phyloP scores from a whole-genome alignment of 2,329 filamentous ascomycete genomes.

The Trichoderma sp. region DNA sequence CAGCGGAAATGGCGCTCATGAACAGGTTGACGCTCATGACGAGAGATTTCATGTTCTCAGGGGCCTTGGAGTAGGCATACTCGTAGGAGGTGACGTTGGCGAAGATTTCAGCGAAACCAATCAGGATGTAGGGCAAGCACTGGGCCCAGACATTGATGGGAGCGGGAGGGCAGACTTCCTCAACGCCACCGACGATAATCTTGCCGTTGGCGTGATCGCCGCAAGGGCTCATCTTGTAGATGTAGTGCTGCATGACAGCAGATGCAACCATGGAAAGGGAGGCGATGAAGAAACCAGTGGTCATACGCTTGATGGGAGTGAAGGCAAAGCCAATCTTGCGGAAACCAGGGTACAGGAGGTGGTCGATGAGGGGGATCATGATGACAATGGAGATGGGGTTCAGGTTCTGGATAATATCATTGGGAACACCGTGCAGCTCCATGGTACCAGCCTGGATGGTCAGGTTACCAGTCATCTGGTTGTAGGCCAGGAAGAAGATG shows the following conservation, averaged over 20 bases:
- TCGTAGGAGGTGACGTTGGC: slow-evolving; percentile 62
- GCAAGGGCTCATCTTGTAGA: slow-evolving; percentile 62
- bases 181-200: slow-evolving; percentile 21
- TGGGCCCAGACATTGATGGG: slow-evolving; percentile 65
- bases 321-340: slow-evolving; percentile 62
- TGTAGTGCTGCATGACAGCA: slow-evolving; percentile 56
- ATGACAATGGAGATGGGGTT: slow-evolving; percentile 74
- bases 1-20: slow-evolving; percentile 66
- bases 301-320: slow-evolving; percentile 74
- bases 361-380: slow-evolving; percentile 69
- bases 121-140: slow-evolving; percentile 49
- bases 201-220: slow-evolving; percentile 48
- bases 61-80: slow-evolving; percentile 75
- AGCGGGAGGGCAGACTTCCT: slow-evolving; percentile 50
- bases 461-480: slow-evolving; percentile 59
- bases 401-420: slow-evolving; percentile 73
- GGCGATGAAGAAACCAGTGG: slow-evolving; percentile 64
- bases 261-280: slow-evolving; percentile 58
- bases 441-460: slow-evolving; percentile 64
- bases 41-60: slow-evolving; percentile 76
- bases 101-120: slow-evolving; percentile 52
- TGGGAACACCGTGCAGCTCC: slow-evolving; percentile 67
- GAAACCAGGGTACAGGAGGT: slow-evolving; percentile 65
- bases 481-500: slow-evolving; percentile 58
- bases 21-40: slow-evolving; percentile 67